Percentiles rank a stretch among this genome's conserved stretches.
phyloP scores from a whole-genome alignment of 2,329 filamentous ascomycete genomes.

The Colletotrichum brevisporum region DNA sequence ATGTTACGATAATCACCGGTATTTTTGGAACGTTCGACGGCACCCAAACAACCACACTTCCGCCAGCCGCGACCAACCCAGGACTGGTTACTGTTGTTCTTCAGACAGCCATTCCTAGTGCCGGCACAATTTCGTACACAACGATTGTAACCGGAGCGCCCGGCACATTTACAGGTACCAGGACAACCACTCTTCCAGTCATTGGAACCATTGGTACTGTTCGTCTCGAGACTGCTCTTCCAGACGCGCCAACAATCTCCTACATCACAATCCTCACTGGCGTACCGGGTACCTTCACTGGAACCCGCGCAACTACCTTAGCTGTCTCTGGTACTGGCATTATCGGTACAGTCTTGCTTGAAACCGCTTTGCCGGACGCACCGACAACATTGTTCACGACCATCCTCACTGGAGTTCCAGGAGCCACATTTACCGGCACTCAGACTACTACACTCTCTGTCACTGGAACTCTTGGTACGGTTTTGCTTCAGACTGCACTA shows the following conservation, averaged over 20 bases:
- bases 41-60: slow-evolving; percentile 26
- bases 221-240: background rate
- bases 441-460: slow-evolving; percentile 2
- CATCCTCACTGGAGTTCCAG: slow-evolving; percentile 5
- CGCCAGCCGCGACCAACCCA: slow-evolving; percentile 21
- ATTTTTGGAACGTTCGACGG: slow-evolving; percentile 20
- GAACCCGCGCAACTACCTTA: slow-evolving; percentile 5
- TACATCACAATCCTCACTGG: background rate
- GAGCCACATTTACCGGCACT: slow-evolving; percentile 2
- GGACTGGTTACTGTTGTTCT: slow-evolving; percentile 25
- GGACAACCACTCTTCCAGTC: background rate
- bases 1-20: slow-evolving; percentile 27
- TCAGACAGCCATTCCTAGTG: slow-evolving; percentile 23
- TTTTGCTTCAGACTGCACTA: slow-evolving; percentile 2
- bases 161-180: slow-evolving; percentile 10
- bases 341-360: slow-evolving; percentile 17
- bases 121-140: slow-evolving; percentile 9
- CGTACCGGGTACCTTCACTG: slow-evolving; percentile 10
- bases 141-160: slow-evolving; percentile 8
- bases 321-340: slow-evolving; percentile 5
- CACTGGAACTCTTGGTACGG: slow-evolving; percentile 2
- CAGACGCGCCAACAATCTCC: background rate
- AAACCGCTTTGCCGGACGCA: slow-evolving; percentile 10
- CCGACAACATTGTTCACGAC: slow-evolving; percentile 8
- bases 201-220: background rate